Percentiles rank a stretch among this genome's conserved stretches.
phyloP scores from a whole-genome alignment of 192 early-diverging fungal genomes.

The Pilaira anomala region DNA sequence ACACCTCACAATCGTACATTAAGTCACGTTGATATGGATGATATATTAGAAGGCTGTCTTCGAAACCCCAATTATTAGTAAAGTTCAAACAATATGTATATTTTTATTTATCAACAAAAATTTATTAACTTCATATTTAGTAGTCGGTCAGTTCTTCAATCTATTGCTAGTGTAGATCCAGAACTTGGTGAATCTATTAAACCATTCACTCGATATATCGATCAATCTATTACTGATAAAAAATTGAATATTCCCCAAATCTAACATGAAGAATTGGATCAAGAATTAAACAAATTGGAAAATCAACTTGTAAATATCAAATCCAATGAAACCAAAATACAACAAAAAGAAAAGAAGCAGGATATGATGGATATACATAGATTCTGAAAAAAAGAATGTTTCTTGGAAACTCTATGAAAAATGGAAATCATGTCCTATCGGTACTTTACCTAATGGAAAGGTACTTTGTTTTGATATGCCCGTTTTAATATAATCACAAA shows the following conservation, averaged over 20 bases:
- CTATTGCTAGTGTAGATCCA: constrained; percentile 17
- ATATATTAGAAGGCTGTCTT: constrained; percentile 57
- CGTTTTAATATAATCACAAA: too few species aligned
- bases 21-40: constrained; percentile 39
- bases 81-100: too few species aligned
- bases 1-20: constrained; percentile 11
- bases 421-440: constrained; percentile 41
- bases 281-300: constrained; percentile 1
- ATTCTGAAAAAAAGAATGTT: neutral
- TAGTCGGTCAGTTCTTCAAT: constrained; percentile 31
- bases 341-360: neutral
- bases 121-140: constrained; percentile 10
- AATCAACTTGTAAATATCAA: constrained; percentile 11
- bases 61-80: constrained; percentile 57
- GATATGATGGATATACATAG: constrained; percentile 2
- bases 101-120: too few species aligned
- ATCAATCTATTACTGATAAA: constrained; percentile 13
- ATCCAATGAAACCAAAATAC: neutral
- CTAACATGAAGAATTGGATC: neutral
- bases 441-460: constrained; percentile 38
- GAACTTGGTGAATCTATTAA: constrained; percentile 14
- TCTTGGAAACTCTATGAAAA: constrained; percentile 32
- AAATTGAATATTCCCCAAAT: neutral
- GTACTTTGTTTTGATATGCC: constrained; percentile 39
- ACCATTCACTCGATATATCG: constrained; percentile 40